A percentile compares a stretch with the other conserved stretches of the same genome.
phyloP scores from a whole-genome alignment of 805 yeast genomes.

The Komagataella pseudopastoris region DNA sequence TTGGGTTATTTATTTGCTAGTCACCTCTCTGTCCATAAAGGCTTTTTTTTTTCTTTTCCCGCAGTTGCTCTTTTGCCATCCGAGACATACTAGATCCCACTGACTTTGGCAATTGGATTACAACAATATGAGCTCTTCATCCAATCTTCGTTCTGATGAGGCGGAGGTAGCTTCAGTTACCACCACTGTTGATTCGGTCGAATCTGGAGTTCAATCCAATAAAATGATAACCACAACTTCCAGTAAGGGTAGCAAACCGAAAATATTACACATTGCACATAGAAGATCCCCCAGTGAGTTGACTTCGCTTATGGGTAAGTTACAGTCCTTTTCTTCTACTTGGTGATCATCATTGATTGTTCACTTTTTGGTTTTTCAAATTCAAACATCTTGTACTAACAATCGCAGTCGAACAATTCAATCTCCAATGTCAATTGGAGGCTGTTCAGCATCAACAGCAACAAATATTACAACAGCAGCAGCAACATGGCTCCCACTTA shows the following conservation, averaged over 20 bases:
- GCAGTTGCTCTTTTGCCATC: not conserved
- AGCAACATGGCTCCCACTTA: conserved; percentile 20
- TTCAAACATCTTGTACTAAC: not conserved
- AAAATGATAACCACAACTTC: conserved; percentile 13
- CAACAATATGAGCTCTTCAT: not conserved
- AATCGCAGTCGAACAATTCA: conserved; percentile 57
- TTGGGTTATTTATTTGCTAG: not conserved
- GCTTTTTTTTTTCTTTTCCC: not conserved
- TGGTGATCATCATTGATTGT: conserved; percentile 3
- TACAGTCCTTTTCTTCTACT: conserved; percentile 1
- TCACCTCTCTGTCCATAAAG: not conserved
- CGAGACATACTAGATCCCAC: not conserved
- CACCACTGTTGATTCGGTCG: not conserved
- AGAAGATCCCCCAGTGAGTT: conserved; percentile 92
- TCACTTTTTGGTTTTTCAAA: conserved; percentile 3
- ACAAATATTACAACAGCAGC: conserved; percentile 66
- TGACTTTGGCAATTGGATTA: not conserved
- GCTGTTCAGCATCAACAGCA: conserved; percentile 87
- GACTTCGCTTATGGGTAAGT: conserved; percentile 73
- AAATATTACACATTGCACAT: conserved; percentile 85
- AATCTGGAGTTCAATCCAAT: not conserved
- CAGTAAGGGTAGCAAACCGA: conserved; percentile 27
- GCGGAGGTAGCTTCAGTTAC: not conserved
- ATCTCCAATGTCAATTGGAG: conserved; percentile 85
- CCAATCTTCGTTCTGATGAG: not conserved